Evolutionary conservation across 108 stramenopile genomes (phyloP), one percentile per base, ranked within the genome.

Genomic region (Licmophora abbreviata): DNA sequence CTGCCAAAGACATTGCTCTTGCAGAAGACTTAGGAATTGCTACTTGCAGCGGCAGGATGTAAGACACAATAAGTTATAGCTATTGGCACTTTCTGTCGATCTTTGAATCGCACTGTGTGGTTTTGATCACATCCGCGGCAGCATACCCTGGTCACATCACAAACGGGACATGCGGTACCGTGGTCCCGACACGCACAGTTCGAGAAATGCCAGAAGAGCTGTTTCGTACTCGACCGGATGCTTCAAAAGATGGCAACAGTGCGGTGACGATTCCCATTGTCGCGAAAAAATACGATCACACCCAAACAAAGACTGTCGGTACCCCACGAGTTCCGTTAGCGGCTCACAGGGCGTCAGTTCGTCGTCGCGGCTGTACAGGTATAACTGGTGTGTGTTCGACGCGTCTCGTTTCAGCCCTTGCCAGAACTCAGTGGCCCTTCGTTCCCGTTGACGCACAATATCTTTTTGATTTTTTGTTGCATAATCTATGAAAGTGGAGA

Each of bases 191-290:
- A 24, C 14, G 21, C 25, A 25, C 4, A 3, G 20, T 25, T 46
- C 44, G 2, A 46, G 3, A 24, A 46, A 46, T 26, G 44, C 26
- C 5, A 18, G 18, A 1, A 40, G 4, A 18, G 38, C 38, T 4
- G 20, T 4, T 40, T 3, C 20, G 5, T 40, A 40, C 20, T 40
- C 38, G 20, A 18, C 38, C 1, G 15, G 15, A 5, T 40, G 38
- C 20, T 40, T 40, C 4, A 40, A 3, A 2, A 40, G 20, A 40
- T 40, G 38, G 3, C 38, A 18, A 4, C 15, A 15, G 20, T 40
- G 38, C 15, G 38, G 38, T 5, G 38, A 40, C 5, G 38, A 40
- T 18, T 40, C 38, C 38, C 38, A 40, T 40, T 15, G 15, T 40
- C 38, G 38, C 3, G 18, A 5, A 15, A 15, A 40, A 40, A 40